A percentile compares a stretch with the other conserved stretches of the same genome.
Evolutionary conservation across 345 rosid genomes (phyloP).

Genomic region (Citrus inodora): DNA sequence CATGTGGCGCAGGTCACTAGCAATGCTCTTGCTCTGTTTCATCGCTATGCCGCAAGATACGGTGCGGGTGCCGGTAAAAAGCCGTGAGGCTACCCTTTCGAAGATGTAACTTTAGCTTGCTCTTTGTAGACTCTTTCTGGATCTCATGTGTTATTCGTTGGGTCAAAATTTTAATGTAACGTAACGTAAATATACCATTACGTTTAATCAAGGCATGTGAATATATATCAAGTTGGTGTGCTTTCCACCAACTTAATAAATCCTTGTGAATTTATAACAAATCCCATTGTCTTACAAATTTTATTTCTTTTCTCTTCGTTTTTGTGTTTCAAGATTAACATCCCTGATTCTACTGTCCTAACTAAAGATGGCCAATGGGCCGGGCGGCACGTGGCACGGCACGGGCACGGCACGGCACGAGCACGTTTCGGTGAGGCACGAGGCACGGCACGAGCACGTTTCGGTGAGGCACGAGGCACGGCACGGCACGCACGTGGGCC

Average conservation of each 20-base stretch:
- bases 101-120: neutral
- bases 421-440: too few species aligned
- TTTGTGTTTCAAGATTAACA: too few species aligned
- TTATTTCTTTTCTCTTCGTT: neutral
- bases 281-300: neutral
- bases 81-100: conserved; percentile 17
- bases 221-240: neutral
- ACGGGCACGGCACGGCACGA: too few species aligned
- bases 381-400: too few species aligned
- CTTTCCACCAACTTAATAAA: neutral
- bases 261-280: neutral
- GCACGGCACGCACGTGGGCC: too few species aligned
- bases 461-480: too few species aligned
- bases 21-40: conserved; percentile 77
- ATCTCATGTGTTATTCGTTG: neutral
- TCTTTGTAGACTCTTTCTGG: neutral
- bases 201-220: neutral
- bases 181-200: neutral
- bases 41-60: conserved; percentile 47
- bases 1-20: conserved; percentile 74
- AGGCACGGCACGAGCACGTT: too few species aligned
- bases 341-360: too few species aligned
- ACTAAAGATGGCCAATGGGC: too few species aligned
- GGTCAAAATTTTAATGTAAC: neutral
- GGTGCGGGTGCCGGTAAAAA: conserved; percentile 24